Conservation (phyloP, 2,329 filamentous ascomycete genomes). For the Ceratocystis destructans region DNA sequence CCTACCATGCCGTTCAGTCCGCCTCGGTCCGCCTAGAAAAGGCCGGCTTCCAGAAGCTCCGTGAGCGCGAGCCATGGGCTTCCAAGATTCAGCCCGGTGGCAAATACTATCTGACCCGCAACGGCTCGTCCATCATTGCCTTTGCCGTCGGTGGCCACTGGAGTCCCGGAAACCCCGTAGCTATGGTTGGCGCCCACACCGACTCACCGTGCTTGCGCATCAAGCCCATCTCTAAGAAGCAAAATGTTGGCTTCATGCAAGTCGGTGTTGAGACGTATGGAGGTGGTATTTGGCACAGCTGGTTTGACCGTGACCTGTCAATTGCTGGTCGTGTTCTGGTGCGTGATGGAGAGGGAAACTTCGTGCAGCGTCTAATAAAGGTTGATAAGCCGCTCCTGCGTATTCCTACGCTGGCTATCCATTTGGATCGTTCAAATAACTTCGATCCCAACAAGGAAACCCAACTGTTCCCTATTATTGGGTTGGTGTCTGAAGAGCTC, state of each 20-base stretch:
- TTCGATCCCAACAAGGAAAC: constrained; percentile 97
- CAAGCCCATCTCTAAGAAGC: constrained; percentile 89
- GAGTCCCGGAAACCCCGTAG: constrained; percentile 78
- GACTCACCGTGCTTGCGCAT: constrained; percentile 85
- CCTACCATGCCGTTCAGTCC: constrained; percentile 83
- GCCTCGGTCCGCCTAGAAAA: constrained; percentile 61
- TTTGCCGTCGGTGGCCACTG: constrained; percentile 86
- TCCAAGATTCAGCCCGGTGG: constrained; percentile 67
- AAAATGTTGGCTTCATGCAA: constrained; percentile 75
- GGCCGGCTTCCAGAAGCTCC: constrained; percentile 77
- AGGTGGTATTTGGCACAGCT: constrained; percentile 93
- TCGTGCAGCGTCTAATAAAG: constrained; percentile 76
- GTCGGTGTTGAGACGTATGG: constrained; percentile 95
- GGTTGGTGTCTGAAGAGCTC: constrained; percentile 73
- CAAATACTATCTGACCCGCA: constrained; percentile 93
- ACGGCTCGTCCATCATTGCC: constrained; percentile 80
- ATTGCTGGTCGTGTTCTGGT: constrained; percentile 83
- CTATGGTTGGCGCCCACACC: constrained; percentile 91
- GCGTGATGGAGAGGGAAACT: constrained; percentile 54
- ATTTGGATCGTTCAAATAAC: constrained; percentile 70
- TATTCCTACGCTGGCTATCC: constrained; percentile 87
- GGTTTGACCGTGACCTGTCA: constrained; percentile 90
- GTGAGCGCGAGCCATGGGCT: constrained; percentile 82
- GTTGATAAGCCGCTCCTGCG: constrained; percentile 80
- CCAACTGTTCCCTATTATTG: constrained; percentile 85